Evolutionary conservation across 805 yeast species (phyloP), one percentile per base, ranked within the genome.

Genomic region (Candida boleticola): DNA sequence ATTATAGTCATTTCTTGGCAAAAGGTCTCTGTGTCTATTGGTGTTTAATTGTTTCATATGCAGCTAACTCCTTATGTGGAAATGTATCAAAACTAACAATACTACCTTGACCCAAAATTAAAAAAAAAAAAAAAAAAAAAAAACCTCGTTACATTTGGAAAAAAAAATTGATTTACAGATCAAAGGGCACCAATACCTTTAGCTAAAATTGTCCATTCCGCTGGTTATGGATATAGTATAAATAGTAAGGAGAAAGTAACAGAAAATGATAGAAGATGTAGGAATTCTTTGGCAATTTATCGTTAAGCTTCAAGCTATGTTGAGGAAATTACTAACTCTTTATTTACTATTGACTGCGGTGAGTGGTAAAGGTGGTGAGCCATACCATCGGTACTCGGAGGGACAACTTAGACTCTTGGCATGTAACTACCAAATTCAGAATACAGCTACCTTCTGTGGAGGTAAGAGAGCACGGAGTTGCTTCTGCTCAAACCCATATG

Each of bases 401-500:
- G 21, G 6, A 19, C 11, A 9, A 17, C 39, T 22, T 5, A 20
- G 27, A 10, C 21, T 44, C 34, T 44, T 34, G 33, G 30, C 44
- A 5, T 50, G 54, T 26, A 41, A 37, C 17, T 36, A 35, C 10
- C 46, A 40, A 13, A 40, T 49, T 13, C 10, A 21, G 4, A 4
- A 23, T 7, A 31, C 45, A 5, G 51, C 50, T 2, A 27, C 39
- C 2, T 52, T 32, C 29, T 44, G 50, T 33, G 34, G 31, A 16
- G 39, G 20, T 11, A 4, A 19, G 4, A 23, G 9, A 5, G 7
- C 11, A 7, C 27, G 20, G 13, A n/a, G 30, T 10, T 64, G 69
- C 41, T 32, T 45, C 21, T 66, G 71, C 47, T 39, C 34, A 7
- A 54, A 61, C 38, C 37, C 48, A 19, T 46, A 57, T 29, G 61